Percentiles rank a stretch among this genome's conserved stretches.
phyloP scores from a whole-genome alignment of 345 rosid genomes.

The Citrus cavaleriei region DNA sequence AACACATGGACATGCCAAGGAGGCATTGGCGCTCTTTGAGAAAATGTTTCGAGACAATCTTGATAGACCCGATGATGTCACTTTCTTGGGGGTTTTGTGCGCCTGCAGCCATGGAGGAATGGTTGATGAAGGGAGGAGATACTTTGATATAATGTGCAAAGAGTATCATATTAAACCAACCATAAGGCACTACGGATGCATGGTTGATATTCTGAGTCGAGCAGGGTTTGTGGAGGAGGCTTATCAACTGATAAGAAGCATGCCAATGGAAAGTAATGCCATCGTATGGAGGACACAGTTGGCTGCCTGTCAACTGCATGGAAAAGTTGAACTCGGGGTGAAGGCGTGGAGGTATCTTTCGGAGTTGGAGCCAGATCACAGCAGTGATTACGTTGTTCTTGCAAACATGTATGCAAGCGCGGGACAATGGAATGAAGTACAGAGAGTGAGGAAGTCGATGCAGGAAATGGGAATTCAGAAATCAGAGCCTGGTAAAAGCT shows the following conservation, averaged over 20 bases:
- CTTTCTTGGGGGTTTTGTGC: constrained; percentile 40
- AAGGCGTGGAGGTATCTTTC: constrained; percentile 20
- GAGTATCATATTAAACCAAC: constrained; percentile 29
- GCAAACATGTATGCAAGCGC: constrained; percentile 35
- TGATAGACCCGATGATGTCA: constrained; percentile 29
- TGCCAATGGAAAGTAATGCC: constrained; percentile 32
- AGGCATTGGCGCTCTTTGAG: constrained; percentile 29
- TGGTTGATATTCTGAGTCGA: constrained; percentile 43
- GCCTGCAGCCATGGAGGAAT: constrained; percentile 47
- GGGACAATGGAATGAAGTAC: constrained; percentile 32
- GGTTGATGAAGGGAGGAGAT: constrained; percentile 38
- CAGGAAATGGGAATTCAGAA: constrained; percentile 21
- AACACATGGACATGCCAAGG: constrained; percentile 25
- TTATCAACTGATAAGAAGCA: constrained; percentile 23
- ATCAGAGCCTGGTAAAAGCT: constrained; percentile 37
- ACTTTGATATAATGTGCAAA: constrained; percentile 33
- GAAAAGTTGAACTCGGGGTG: constrained; percentile 33
- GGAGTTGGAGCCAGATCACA: constrained; percentile 34
- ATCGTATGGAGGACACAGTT: constrained; percentile 37
- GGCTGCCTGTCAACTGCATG: constrained; percentile 35
- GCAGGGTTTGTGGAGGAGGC: constrained; percentile 45
- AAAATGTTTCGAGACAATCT: constrained; percentile 19
- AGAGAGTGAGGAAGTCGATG: constrained; percentile 30
- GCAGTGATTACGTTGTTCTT: constrained; percentile 36
- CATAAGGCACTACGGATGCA: constrained; percentile 39